Base-by-base conservation (phyloP, 2,329 filamentous ascomycete species). In the Tolypocladium ovalisporum region DNA sequence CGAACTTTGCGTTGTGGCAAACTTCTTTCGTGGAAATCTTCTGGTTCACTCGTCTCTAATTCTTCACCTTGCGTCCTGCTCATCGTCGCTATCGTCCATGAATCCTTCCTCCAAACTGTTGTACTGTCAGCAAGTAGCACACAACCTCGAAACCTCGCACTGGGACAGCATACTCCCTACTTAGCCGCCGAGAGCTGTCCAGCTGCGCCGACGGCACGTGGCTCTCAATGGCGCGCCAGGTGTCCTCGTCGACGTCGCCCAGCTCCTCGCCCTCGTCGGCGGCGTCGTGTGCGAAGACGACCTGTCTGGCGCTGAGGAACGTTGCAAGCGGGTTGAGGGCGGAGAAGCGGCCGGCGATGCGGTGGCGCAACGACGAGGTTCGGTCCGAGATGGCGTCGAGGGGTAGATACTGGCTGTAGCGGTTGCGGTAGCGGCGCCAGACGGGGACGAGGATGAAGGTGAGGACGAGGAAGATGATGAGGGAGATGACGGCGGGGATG, bases 391-490 rank as follows among this genome's bases (percentile, higher is more conserved):
- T 82, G 36, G 78, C 75, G 60, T 87, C 80, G 61, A 90, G 73
- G 0, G 87, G 87, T 1, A 90, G 81, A 67, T 91, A 91, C 60
- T 89, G 85, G 66, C 83, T 81, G 70, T 90, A 90, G 59, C 87
- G 83, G 63, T 79, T 80, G 61, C 82, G 84, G 70, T 89, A 88
- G 57, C 79, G 81, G 53, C 83, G 85, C 81, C 87, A 88, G 59
- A 87, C 67, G 2, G 88, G 88, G 32, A 89, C 67, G 60, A 89
- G 65, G 64, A 85, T 73, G 69, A 84, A 88, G 57, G 83, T 85
- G 57, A 85, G 73, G 58, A 84, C 58, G 64, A 90, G 71, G 71
- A 89, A 92, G 62, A 90, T 74, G 60, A 81, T 71, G 53, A 90
- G 78, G 52, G 88, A 88, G 66, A 90, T 85, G 66, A 86, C 65